These are phyloP conservation scores for Rhizopus delemar DNA, from an alignment of 371 early-diverging fungal genomes.

Conservation along the genomic window DNA sequence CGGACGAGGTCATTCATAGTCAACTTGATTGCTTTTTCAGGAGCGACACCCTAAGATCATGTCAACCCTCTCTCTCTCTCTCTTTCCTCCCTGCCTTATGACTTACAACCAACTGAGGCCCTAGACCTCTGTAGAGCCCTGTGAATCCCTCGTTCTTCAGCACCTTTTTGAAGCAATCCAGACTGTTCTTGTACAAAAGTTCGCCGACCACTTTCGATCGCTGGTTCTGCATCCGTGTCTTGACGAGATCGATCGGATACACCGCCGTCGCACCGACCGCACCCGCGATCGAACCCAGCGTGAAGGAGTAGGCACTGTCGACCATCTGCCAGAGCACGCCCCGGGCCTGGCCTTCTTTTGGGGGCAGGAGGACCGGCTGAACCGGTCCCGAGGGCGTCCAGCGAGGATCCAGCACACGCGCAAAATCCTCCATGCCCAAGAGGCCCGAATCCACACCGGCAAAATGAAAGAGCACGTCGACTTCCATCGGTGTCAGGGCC, in stretches of 20 bases:
- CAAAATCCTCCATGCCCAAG: constrained; percentile 61
- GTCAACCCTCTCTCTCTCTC: constrained; percentile 34
- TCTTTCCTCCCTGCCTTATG: constrained; percentile 7
- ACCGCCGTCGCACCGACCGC: constrained; percentile 95
- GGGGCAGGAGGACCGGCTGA: constrained; percentile 7
- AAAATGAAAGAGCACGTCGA: constrained; percentile 79
- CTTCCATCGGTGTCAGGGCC: constrained; percentile 81
- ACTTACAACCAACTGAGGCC: constrained; percentile 92
- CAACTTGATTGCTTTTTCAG: constrained; percentile 98
- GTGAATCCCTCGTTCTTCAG: constrained; percentile 86
- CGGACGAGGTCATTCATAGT: constrained; percentile 95
- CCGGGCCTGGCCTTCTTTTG: constrained; percentile 20
- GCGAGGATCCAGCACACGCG: constrained; percentile 64
- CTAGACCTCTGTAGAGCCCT: constrained; percentile 93
- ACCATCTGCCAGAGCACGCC: constrained; percentile 40
- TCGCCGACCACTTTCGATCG: constrained; percentile 90
- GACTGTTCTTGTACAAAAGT: constrained; percentile 88
- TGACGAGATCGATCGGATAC: constrained; percentile 97
- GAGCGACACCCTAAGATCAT: constrained; percentile 78
- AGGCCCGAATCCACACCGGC: constrained; percentile 68
- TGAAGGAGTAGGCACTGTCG: constrained; percentile 68
- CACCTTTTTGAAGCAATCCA: constrained; percentile 94
- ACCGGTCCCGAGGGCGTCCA: constrained; percentile 50
- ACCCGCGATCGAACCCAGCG: constrained; percentile 91
- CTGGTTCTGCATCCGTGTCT: constrained; percentile 98